These are phyloP conservation scores for Pilasporangium apinafurcum DNA, from an alignment of 352 stramenopile species.

Conservation along the genomic window DNA sequence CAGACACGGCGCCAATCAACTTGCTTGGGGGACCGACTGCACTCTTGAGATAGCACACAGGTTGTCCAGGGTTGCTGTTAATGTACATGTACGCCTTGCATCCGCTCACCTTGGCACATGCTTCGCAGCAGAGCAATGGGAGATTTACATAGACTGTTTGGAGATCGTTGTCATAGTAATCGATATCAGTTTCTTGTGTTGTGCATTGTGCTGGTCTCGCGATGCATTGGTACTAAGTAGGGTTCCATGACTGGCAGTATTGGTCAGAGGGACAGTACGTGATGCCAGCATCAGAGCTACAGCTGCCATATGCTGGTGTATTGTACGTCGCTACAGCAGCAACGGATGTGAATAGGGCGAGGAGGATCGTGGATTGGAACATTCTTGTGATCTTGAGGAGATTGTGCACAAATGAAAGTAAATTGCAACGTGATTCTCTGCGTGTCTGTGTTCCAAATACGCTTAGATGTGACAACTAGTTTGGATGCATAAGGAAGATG, in stretches of 20 bases:
- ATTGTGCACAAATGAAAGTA: too few relatives aligned
- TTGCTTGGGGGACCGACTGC: not conserved
- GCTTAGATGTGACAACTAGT: too few relatives aligned
- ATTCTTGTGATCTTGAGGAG: too few relatives aligned
- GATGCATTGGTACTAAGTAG: conserved; percentile 2
- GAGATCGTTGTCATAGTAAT: conserved; percentile 8
- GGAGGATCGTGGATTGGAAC: too few relatives aligned
- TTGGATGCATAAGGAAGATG: too few relatives aligned
- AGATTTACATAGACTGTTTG: not conserved
- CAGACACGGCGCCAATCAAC: not conserved
- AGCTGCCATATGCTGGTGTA: too few relatives aligned
- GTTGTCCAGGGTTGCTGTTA: conserved; percentile 2
- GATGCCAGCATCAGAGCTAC: not conserved
- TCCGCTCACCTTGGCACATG: not conserved
- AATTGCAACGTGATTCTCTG: too few relatives aligned
- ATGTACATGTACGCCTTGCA: conserved; percentile 13
- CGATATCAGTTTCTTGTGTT: not conserved
- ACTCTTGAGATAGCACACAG: conserved; percentile 10
- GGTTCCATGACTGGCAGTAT: conserved; percentile 14
- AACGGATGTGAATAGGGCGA: too few relatives aligned
- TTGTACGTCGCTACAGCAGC: too few relatives aligned
- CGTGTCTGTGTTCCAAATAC: too few relatives aligned
- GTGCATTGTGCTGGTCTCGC: not conserved
- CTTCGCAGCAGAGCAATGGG: conserved; percentile 4
- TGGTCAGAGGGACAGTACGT: not conserved